Conservation (phyloP, 1,284 basidiomycete genomes). For the Cutaneotrichosporon sp. region DNA sequence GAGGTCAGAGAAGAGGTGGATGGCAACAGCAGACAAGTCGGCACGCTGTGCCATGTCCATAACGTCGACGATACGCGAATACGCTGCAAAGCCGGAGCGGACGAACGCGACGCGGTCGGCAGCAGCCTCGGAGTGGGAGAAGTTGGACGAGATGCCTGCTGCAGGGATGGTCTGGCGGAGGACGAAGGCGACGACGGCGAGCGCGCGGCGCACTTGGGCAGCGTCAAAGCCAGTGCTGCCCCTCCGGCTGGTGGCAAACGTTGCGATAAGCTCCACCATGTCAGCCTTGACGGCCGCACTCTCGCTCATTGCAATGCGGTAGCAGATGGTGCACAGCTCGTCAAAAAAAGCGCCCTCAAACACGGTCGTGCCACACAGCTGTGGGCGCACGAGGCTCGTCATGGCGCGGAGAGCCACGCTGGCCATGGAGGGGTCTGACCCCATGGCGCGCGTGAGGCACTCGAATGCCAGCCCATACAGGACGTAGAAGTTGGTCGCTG, state of each 20-base stretch:
- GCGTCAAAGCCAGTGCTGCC: conserved; percentile 32
- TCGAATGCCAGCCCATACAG: conserved; percentile 93
- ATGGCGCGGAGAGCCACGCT: conserved; percentile 74
- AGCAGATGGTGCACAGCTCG: conserved; percentile 83
- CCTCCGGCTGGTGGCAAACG: conserved; percentile 60
- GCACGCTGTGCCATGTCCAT: conserved; percentile 58
- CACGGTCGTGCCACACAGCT: conserved; percentile 77
- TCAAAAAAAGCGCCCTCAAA: conserved; percentile 79
- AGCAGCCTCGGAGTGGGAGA: conserved; percentile 54
- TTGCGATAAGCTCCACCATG: conserved; percentile 70
- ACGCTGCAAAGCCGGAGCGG: conserved; percentile 65
- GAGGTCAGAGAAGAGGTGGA: conserved; percentile 77
- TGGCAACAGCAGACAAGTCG: conserved; percentile 74
- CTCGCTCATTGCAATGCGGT: conserved; percentile 87
- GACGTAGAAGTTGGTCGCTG: conserved; percentile 79
- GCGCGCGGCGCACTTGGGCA: conserved; percentile 43
- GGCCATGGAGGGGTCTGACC: conserved; percentile 56
- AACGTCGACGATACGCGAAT: conserved; percentile 63
- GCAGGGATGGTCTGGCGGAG: conserved; percentile 68
- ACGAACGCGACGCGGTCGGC: conserved; percentile 67
- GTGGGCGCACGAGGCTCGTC: conserved; percentile 71
- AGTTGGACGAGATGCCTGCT: conserved; percentile 59
- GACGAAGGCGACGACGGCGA: conserved; percentile 64
- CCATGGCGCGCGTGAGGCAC: conserved; percentile 69
- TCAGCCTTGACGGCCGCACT: conserved; percentile 68